These are phyloP conservation scores for Colletotrichum graminicola DNA, from an alignment of 2,329 filamentous ascomycete genomes.

Conservation along the genomic window DNA sequence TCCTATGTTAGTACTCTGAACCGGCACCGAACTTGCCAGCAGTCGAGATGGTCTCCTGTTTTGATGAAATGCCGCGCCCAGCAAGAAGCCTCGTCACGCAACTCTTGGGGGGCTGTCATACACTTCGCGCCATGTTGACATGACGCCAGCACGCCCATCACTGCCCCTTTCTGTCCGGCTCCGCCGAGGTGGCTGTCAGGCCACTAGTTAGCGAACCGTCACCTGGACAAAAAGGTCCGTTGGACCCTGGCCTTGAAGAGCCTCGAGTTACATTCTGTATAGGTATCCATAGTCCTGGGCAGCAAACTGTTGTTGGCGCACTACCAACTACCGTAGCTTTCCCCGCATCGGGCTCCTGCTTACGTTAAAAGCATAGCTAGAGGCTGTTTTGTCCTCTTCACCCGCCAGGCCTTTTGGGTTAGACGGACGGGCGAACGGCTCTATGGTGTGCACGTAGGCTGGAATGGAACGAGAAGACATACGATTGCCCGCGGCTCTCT, in stretches of 20 bases:
- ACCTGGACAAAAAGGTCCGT: conserved; percentile 15
- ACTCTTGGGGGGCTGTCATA: conserved; percentile 18
- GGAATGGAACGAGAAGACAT: background rate
- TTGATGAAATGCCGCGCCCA: conserved; percentile 25
- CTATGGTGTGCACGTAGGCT: background rate
- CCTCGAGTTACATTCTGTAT: background rate
- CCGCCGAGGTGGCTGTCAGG: conserved; percentile 16
- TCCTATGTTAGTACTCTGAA: background rate
- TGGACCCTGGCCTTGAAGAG: background rate
- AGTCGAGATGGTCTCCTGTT: background rate
- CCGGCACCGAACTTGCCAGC: background rate
- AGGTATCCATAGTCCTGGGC: background rate
- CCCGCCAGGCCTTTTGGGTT: background rate
- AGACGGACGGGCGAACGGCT: conserved; percentile 5
- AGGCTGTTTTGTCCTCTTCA: background rate
- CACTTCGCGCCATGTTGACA: conserved; percentile 17
- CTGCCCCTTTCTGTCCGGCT: conserved; percentile 20
- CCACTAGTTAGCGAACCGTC: conserved; percentile 15
- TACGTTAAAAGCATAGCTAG: background rate
- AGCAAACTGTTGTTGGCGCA: background rate
- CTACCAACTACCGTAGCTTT: too few relatives aligned
- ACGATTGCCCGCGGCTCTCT: background rate
- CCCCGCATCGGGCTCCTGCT: background rate
- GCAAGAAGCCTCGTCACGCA: conserved; percentile 10
- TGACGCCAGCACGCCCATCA: conserved; percentile 29